Conservation (phyloP, 1,139 yeast genomes). For the Scheffersomyces lignicola region DNA sequence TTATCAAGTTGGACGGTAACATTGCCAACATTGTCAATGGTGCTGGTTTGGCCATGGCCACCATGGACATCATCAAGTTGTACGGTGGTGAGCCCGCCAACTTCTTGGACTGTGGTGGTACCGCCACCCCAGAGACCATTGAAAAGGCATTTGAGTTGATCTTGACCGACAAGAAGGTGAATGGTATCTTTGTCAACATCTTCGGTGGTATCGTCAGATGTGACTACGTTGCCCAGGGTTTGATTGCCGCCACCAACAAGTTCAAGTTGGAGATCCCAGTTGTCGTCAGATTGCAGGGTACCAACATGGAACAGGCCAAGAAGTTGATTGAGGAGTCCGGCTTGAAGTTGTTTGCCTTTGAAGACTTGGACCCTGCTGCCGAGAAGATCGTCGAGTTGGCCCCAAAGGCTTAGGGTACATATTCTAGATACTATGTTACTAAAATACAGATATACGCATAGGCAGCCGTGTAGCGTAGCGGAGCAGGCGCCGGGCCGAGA, state of each 20-base stretch:
- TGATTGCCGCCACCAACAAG: slow-evolving; percentile 94
- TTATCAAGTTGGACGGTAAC: slow-evolving; percentile 96
- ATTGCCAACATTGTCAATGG: slow-evolving; percentile 99
- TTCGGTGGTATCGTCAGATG: slow-evolving; percentile 99
- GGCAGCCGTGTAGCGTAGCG: no score
- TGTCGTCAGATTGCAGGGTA: slow-evolving; percentile 98
- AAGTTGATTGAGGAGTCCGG: slow-evolving; percentile 86
- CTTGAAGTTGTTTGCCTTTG: slow-evolving; percentile 86
- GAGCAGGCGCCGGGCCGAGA: no score
- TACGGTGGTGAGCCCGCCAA: slow-evolving; percentile 99
- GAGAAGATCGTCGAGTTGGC: slow-evolving; percentile 83
- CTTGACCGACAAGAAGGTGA: slow-evolving; percentile 83
- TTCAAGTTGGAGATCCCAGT: slow-evolving; percentile 92
- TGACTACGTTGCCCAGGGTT: slow-evolving; percentile 97
- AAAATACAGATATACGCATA: no score
- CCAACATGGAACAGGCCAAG: slow-evolving; percentile 89
- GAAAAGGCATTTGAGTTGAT: slow-evolving; percentile 96
- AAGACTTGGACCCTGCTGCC: slow-evolving; percentile 97
- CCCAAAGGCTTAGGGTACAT: slow-evolving; percentile 27
- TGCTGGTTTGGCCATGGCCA: slow-evolving; percentile 99
- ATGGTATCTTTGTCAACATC: slow-evolving; percentile 96
- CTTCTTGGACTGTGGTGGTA: slow-evolving; percentile 99
- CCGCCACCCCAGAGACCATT: slow-evolving; percentile 98
- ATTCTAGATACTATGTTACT: no score
- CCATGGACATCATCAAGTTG: slow-evolving; percentile 98